Evolutionary conservation across 2,329 filamentous ascomycete species (phyloP).

Genomic region (Penicillium sp.): DNA sequence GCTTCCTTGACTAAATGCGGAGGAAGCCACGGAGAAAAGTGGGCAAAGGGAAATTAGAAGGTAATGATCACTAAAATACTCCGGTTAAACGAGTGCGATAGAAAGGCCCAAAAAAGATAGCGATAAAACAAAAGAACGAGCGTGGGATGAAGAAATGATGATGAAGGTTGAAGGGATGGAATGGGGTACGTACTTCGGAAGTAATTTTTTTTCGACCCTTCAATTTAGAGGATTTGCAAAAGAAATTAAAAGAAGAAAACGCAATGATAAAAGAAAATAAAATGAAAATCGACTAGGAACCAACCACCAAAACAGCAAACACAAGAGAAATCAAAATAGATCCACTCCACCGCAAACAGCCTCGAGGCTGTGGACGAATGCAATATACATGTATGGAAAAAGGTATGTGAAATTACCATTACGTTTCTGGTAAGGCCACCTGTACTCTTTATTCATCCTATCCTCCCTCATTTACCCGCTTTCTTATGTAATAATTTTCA

Average conservation of each 20-base stretch:
- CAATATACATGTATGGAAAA: not conserved
- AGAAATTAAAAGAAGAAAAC: not conserved
- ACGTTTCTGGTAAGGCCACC: slow-evolving; percentile 7
- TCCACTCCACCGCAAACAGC: slow-evolving; percentile 4
- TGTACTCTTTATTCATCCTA: not conserved
- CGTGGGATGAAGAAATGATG: slow-evolving; percentile 26
- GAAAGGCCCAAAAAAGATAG: slow-evolving; percentile 7
- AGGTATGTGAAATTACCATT: slow-evolving; percentile 1
- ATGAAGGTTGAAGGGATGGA: slow-evolving; percentile 24
- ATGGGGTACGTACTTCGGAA: slow-evolving; percentile 20
- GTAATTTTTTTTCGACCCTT: slow-evolving; percentile 2
- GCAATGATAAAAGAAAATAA: not conserved
- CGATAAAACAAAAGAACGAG: slow-evolving; percentile 10
- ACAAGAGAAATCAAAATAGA: not conserved
- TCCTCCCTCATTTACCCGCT: not conserved
- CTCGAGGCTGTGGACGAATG: not conserved
- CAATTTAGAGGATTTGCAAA: not conserved
- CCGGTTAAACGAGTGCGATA: slow-evolving; percentile 11
- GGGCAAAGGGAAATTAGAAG: slow-evolving; percentile 13
- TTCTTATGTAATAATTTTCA: not conserved
- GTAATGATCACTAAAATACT: slow-evolving; percentile 20
- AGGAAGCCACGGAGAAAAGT: slow-evolving; percentile 42
- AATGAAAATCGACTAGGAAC: not conserved
- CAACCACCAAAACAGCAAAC: not conserved
- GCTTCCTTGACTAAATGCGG: slow-evolving; percentile 44